Percentiles rank a stretch among this genome's conserved stretches.
phyloP scores from a whole-genome alignment of 495 filamentous ascomycete genomes.

The Schizothecium vesticola region DNA sequence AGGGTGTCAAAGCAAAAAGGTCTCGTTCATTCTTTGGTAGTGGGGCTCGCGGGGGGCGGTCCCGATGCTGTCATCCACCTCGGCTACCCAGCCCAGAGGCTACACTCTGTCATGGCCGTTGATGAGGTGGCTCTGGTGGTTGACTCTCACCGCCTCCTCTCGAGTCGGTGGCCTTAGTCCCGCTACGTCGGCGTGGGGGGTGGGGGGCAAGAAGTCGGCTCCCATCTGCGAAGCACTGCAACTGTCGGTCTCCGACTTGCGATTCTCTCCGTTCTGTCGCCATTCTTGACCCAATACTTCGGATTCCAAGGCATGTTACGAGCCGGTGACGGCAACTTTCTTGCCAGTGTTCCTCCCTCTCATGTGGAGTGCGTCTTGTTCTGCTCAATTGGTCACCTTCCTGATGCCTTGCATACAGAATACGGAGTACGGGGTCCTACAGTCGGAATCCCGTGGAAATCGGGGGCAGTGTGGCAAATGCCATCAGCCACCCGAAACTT shows the following conservation, averaged over 20 bases:
- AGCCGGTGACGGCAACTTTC: not conserved
- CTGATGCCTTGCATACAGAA: too few relatives aligned
- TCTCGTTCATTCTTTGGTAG: not conserved
- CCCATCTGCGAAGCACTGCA: not conserved
- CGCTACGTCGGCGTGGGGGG: not conserved
- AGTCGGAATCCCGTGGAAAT: not conserved
- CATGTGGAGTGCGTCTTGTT: not conserved
- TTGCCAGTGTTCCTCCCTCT: too few relatives aligned
- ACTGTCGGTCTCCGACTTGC: not conserved
- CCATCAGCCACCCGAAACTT: not conserved
- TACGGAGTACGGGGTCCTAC: not conserved
- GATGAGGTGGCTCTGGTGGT: not conserved
- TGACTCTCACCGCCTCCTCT: conserved; percentile 4
- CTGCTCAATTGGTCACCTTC: too few relatives aligned
- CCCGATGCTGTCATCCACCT: not conserved
- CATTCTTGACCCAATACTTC: not conserved
- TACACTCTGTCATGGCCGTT: not conserved
- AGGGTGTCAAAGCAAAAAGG: not conserved
- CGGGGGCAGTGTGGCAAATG: not conserved
- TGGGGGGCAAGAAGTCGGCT: not conserved
- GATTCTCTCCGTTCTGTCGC: not conserved
- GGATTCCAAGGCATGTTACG: not conserved
- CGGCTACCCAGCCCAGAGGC: not conserved
- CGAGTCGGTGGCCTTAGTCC: not conserved
- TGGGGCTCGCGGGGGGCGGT: not conserved